Conservation (phyloP, 495 filamentous ascomycete species). For the Penicillium maclennaniae region DNA sequence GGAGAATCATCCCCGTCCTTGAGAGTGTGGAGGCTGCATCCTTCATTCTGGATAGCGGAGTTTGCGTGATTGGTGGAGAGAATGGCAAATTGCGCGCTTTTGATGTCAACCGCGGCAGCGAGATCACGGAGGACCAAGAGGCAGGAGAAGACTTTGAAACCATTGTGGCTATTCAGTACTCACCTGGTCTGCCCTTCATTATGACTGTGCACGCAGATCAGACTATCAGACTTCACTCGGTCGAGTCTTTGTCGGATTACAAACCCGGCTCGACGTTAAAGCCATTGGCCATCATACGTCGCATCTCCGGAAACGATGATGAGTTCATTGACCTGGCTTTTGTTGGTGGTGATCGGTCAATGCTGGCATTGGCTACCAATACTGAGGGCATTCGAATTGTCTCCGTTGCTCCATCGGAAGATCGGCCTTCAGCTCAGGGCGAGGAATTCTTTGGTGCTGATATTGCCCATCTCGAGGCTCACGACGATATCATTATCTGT, state of each 20-base stretch:
- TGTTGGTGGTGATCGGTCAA: conserved; percentile 69
- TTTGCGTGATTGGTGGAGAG: conserved; percentile 83
- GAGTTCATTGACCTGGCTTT: conserved; percentile 93
- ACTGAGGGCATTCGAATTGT: conserved; percentile 89
- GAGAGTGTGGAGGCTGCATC: conserved; percentile 82
- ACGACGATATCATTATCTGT: conserved; percentile 93
- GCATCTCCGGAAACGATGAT: conserved; percentile 94
- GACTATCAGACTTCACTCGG: conserved; percentile 72
- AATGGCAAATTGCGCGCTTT: conserved; percentile 79
- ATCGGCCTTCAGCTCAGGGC: conserved; percentile 27
- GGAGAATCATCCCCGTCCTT: conserved; percentile 75
- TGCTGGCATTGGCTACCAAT: conserved; percentile 90
- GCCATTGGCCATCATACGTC: conserved; percentile 54
- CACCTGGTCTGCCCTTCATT: conserved; percentile 57
- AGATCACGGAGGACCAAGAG: conserved; percentile 71
- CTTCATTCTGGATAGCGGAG: conserved; percentile 64
- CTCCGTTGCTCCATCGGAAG: conserved; percentile 49
- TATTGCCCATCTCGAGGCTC: conserved; percentile 76
- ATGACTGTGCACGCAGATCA: conserved; percentile 87
- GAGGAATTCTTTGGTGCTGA: conserved; percentile 80
- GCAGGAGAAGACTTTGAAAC: conserved; percentile 66
- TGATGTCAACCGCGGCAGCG: conserved; percentile 68
- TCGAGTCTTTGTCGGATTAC: conserved; percentile 35
- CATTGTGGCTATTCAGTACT: conserved; percentile 68
- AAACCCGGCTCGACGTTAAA: conserved; percentile 36